These are phyloP conservation scores for Eucalyptus erythrocorys DNA, from an alignment of 345 rosid genomes.

Conservation along the genomic window DNA sequence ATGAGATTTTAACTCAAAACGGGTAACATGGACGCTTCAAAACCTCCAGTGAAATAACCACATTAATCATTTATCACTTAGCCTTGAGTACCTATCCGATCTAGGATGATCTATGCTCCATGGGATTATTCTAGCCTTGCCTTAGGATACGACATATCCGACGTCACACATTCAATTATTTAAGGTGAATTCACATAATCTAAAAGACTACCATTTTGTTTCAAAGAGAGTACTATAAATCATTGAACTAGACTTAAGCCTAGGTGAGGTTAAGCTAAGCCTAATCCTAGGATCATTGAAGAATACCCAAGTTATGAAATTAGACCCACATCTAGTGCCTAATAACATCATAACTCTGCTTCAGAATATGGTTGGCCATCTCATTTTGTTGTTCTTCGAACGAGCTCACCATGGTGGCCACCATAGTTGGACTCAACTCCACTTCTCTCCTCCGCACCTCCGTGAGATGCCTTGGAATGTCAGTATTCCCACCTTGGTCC, in stretches of 20 bases:
- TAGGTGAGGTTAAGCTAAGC: background rate
- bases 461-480: background rate
- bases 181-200: background rate
- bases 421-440: background rate
- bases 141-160: background rate
- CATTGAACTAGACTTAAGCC: background rate
- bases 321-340: background rate
- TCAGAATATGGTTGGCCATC: background rate
- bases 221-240: background rate
- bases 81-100: background rate
- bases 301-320: background rate
- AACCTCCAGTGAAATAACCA: background rate
- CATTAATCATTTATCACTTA: background rate
- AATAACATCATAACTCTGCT: too few species aligned
- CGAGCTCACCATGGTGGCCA: background rate
- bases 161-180: background rate
- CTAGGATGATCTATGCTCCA: background rate
- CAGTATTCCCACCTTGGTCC: background rate
- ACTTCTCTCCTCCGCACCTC: background rate
- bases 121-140: too few species aligned
- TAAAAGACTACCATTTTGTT: background rate
- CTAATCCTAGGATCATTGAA: background rate
- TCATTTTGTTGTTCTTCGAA: background rate
- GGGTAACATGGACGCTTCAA: background rate
- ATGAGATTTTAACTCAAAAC: background rate